Base-by-base conservation (phyloP, 2,329 filamentous ascomycete genomes). In the Colletotrichum magnum region DNA sequence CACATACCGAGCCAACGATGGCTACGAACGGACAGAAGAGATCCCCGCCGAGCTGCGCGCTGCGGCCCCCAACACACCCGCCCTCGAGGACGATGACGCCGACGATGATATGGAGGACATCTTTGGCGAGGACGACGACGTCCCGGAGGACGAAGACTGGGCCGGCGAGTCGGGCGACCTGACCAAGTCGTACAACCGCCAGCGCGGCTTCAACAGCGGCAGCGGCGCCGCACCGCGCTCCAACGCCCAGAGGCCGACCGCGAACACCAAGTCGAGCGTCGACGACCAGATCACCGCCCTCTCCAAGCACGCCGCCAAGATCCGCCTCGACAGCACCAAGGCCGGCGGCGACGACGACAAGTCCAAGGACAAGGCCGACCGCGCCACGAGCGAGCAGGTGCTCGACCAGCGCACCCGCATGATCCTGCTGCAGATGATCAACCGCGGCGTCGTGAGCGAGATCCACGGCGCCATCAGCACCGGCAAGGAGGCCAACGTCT, bases 401-500 rank as follows among this genome's bases (percentile, higher is more conserved):
- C 85, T 99, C 70, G 96, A 99, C 81, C 94, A 94, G 72, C 89
- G 94, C 62, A 99, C 96, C 15, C 92, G 95, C 73, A 97, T 98
- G 94, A 95, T 99, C 70, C 85, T 99, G 62, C 86, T 98, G 72
- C 94, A 98, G 83, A 94, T 99, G 88, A 95, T 98, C 84, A 98
- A 98, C 80, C 90, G 94, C 41, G 92, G 94, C 69, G 86, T 95
- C 71, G 91, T 99, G 58, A 93, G 92, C 66, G 95, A 98, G 80
- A 92, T 99, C 59, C 94, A 99, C 79, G 96, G 97, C 54, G 96
- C 96, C 78, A 88, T 99, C 74, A 97, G 94, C 70, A 99, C 96
- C 0, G 96, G 96, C 64, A 99, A 99, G 80, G 96, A 99, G 81
- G 96, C 96, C 69, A 99, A 99, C 79, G 96, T 99, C 28, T 99